phyloP scores from a whole-genome alignment of 805 yeast genomes.

The Ogataea corticis region DNA sequence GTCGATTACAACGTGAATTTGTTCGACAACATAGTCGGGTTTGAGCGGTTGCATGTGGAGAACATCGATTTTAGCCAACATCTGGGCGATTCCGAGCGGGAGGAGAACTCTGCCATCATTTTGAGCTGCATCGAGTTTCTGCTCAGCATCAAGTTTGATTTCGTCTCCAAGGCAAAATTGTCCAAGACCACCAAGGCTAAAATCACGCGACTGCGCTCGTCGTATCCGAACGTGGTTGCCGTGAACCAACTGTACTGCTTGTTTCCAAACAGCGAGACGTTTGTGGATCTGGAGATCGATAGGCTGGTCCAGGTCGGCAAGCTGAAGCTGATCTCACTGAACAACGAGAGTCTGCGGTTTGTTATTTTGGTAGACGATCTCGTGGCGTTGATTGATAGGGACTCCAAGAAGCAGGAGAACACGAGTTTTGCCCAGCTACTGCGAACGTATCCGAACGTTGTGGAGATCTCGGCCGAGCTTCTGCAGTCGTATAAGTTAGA shows the following conservation, averaged over 20 bases:
- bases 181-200: slow-evolving; percentile 23
- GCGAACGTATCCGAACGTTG: slow-evolving; percentile 21
- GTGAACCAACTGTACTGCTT: slow-evolving; percentile 51
- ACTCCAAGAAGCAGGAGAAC: slow-evolving; percentile 1
- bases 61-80: slow-evolving; percentile 12
- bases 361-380: slow-evolving; percentile 31
- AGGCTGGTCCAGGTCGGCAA: slow-evolving; percentile 37
- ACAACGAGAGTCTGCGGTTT: slow-evolving; percentile 19
- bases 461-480: slow-evolving; percentile 28
- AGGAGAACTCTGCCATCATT: slow-evolving; percentile 16
- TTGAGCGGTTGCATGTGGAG: slow-evolving; percentile 7
- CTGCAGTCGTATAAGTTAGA: slow-evolving; percentile 23
- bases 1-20: slow-evolving; percentile 19
- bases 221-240: slow-evolving; percentile 42
- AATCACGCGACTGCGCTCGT: slow-evolving; percentile 17
- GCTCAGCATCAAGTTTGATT: slow-evolving; percentile 21
- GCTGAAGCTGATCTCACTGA: slow-evolving; percentile 31
- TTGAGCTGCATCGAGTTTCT: slow-evolving; percentile 22
- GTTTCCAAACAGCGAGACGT: slow-evolving; percentile 46
- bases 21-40: slow-evolving; percentile 15
- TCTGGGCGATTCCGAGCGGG: slow-evolving; percentile 17
- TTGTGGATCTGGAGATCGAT: slow-evolving; percentile 49
- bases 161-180: slow-evolving; percentile 25
- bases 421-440: slow-evolving; percentile 20
- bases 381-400: slow-evolving; percentile 11